phyloP scores from a whole-genome alignment of 2,329 filamentous ascomycete species.

The Cercospora zeina region DNA sequence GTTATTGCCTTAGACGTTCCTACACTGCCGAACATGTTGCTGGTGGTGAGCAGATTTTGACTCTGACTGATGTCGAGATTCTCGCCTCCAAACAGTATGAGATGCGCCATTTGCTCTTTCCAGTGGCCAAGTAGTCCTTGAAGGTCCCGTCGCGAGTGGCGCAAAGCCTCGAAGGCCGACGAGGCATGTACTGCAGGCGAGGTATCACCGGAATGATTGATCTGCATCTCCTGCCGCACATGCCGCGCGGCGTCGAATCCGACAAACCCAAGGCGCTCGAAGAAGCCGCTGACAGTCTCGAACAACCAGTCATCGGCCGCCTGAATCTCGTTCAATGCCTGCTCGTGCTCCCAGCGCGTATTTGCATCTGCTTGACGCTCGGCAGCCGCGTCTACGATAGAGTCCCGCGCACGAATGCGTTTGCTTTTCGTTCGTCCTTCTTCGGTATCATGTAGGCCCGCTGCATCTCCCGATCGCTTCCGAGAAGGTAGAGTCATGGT shows the following conservation, averaged over 20 bases:
- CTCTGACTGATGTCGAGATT: slow-evolving; percentile 31
- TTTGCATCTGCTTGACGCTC: slow-evolving; percentile 50
- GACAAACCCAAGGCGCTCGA: slow-evolving; percentile 54
- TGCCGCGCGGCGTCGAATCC: slow-evolving; percentile 35
- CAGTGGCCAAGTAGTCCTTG: slow-evolving; percentile 34
- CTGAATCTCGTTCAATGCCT: slow-evolving; percentile 55
- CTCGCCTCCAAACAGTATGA: slow-evolving; percentile 34
- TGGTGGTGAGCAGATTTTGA: slow-evolving; percentile 18
- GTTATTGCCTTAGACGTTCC: slow-evolving; percentile 21
- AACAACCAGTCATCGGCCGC: slow-evolving; percentile 61
- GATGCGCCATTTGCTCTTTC: slow-evolving; percentile 34
- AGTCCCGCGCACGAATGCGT: slow-evolving; percentile 61
- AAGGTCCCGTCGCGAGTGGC: slow-evolving; percentile 31
- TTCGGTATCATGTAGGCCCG: slow-evolving; percentile 60
- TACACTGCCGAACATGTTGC: slow-evolving; percentile 22
- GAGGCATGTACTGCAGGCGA: slow-evolving; percentile 8
- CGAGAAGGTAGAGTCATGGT: slow-evolving; percentile 48
- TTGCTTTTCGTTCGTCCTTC: slow-evolving; percentile 61
- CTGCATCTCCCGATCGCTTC: slow-evolving; percentile 62
- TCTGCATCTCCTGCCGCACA: slow-evolving; percentile 36
- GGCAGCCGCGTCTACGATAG: slow-evolving; percentile 51
- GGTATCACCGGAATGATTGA: neutral
- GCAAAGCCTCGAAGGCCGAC: slow-evolving; percentile 16
- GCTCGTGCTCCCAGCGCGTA: slow-evolving; percentile 55
- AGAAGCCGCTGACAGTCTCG: slow-evolving; percentile 54